These are phyloP conservation scores for Kuraishia piskuri DNA, from an alignment of 805 yeast genomes.

Conservation along the genomic window DNA sequence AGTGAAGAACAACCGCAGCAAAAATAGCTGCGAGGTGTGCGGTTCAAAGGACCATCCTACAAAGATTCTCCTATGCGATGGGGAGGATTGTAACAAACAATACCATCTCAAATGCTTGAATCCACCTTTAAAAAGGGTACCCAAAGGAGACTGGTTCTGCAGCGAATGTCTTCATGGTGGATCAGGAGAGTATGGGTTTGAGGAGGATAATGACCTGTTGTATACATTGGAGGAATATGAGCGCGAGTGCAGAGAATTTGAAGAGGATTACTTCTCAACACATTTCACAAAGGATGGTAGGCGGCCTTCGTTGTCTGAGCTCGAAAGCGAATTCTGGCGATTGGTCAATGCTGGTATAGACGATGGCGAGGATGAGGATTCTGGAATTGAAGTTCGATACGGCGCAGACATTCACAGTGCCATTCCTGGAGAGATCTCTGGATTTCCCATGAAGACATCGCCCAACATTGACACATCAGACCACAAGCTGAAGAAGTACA, in stretches of 20 bases:
- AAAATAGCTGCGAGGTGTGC: slow-evolving; percentile 28
- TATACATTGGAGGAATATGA: slow-evolving; percentile 44
- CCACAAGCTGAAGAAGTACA: slow-evolving; percentile 24
- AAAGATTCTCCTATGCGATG: slow-evolving; percentile 54
- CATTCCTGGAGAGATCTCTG: slow-evolving; percentile 58
- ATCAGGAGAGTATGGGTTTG: slow-evolving; percentile 83
- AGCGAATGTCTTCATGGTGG: slow-evolving; percentile 72
- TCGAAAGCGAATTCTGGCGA: slow-evolving; percentile 67
- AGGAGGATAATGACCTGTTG: slow-evolving; percentile 49
- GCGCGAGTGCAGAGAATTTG: slow-evolving; percentile 42
- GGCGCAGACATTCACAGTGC: slow-evolving; percentile 80
- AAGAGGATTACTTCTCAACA: slow-evolving; percentile 29
- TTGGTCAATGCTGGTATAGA: slow-evolving; percentile 16
- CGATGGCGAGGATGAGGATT: slow-evolving; percentile 26
- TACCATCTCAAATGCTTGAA: slow-evolving; percentile 64
- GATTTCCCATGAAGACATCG: slow-evolving; percentile 50
- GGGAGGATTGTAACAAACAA: slow-evolving; percentile 61
- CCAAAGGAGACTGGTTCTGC: slow-evolving; percentile 70
- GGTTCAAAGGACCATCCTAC: slow-evolving; percentile 33
- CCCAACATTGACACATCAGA: slow-evolving; percentile 13
- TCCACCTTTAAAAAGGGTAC: slow-evolving; percentile 44
- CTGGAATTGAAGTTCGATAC: slow-evolving; percentile 58
- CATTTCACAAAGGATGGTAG: slow-evolving; percentile 17
- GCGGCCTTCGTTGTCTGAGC: slow-evolving; percentile 28
- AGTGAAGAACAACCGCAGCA: slow-evolving; percentile 5